Evolutionary conservation across 2,329 filamentous ascomycete genomes (phyloP), one percentile per base, ranked within the genome.

Genomic region (Polychaeton citri): DNA sequence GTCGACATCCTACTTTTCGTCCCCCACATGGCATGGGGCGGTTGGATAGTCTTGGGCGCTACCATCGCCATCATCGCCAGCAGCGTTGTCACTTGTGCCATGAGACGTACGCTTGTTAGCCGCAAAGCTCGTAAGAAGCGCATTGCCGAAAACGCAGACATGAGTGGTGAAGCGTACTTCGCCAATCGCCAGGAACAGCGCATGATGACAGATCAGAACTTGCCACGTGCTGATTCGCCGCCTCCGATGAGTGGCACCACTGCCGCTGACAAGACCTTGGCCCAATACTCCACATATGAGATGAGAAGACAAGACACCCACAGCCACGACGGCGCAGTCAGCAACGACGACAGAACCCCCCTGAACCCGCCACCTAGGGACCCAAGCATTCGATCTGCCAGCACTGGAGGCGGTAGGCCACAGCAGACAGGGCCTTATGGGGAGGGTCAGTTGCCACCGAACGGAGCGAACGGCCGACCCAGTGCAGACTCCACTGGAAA

Each of bases 131-230:
- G 87, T 43, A 87, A 90, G 69, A 84, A 79, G 65, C 76, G 85
- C 32, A 92, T 96, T 54, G 85, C 78, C 2, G 82, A 92, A 58
- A 94, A 96, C 55, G 84, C 87, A 6, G 87, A 96, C 56, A 96
- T 96, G 87, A 96, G 83, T 55, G 88, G 88, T 19, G 78, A 90
- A 51, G 90, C 87, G 53, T 95, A 81, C 57, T 95, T 92, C 60
- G 58, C 63, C 47, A 62, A 64, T 53, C 58, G 68, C 52, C 52
- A 49, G 4, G 38, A 53, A 44, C 41, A 51, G 61, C 71, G 48
- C 55, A 60, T 46, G 58, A 53, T 30, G 50, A 48, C 31, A 18
- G 42, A 49, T 39, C 44, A 54, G 13, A 41, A 46, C n/a, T 51
- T 64, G 19, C 62, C 64, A 19, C 62, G 64, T 46, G 66, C 69